Evolutionary conservation across 78 protist species (phyloP), one percentile per base, ranked within the genome.

Genomic region (Salpingoeca rosetta): DNA sequence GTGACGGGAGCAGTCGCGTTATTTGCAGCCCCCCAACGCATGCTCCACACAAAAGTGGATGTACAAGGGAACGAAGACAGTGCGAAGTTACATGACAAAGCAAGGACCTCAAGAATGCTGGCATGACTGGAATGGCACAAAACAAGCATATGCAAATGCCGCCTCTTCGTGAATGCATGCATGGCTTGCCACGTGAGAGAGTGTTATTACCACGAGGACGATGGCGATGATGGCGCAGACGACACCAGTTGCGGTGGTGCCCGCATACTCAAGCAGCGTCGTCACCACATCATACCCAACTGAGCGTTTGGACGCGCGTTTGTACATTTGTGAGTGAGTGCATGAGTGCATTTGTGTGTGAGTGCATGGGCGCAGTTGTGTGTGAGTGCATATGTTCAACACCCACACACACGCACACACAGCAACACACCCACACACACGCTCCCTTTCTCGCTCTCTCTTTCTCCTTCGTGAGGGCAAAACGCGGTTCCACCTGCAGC

Each of bases 81-180:
- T n/a, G n/a, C n/a, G n/a, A n/a, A n/a, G n/a, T n/a, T n/a, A n/a
- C n/a, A n/a, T n/a, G n/a, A n/a, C n/a, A n/a, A n/a, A n/a, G n/a
- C n/a, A n/a, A n/a, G n/a, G n/a, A n/a, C n/a, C n/a, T n/a, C n/a
- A n/a, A n/a, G n/a, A n/a, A n/a, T n/a, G n/a, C n/a, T 86, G 44
- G 2, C n/a, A n/a, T n/a, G n/a, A n/a, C n/a, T n/a, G 87, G 83
- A 2, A 91, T 87, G 25, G 45, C 26, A 27, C 84, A 92, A 26
- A 94, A 78, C 78, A 94, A 92, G 35, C 87, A 42, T 51, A 94
- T 80, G 41, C 11, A 25, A 56, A 25, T 56, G 72, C 11, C 11
- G 3, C 76, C 3, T 72, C 28, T 22, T 72, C 76, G 76, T 72
- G 37, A 2, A 35, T 35, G 10, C 10, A 2, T 28, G 3, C 17